Evolutionary conservation across 148 eudicot genomes (phyloP).

Genomic region (Simmondsia chinensis): DNA sequence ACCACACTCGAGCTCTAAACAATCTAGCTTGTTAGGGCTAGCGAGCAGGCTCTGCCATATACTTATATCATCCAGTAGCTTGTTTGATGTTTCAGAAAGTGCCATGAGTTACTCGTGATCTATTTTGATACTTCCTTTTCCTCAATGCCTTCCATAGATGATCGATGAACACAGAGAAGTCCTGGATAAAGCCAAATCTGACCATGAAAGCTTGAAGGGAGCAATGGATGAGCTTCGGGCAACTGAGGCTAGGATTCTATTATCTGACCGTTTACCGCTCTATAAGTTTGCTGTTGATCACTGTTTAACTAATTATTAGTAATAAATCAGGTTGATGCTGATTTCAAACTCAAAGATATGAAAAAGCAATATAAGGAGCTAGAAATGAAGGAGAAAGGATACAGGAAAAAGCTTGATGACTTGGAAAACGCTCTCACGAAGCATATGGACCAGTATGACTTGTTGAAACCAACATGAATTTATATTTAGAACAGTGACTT

Average conservation of each 20-base stretch:
- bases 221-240: constrained; percentile 79
- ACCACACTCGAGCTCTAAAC: no score
- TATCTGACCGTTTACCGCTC: neutral
- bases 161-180: constrained; percentile 80
- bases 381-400: constrained; percentile 76
- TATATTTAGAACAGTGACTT: neutral
- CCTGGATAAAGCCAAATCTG: constrained; percentile 66
- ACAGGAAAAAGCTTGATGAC: constrained; percentile 65
- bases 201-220: constrained; percentile 65
- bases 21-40: no score
- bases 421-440: constrained; percentile 50
- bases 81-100: neutral
- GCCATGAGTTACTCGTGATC: neutral
- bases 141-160: constrained; percentile 28
- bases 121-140: neutral
- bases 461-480: neutral
- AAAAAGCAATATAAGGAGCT: constrained; percentile 72
- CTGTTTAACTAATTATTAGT: constrained; percentile 1
- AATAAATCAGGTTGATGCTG: constrained; percentile 79
- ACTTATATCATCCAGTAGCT: no score
- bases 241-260: constrained; percentile 57
- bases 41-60: no score
- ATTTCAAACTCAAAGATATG: constrained; percentile 83
- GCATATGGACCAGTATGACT: constrained; percentile 89
- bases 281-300: constrained; percentile 2